Evolutionary conservation across 1,284 basidiomycete species (phyloP).

Genomic region (Fomes fomentarius): DNA sequence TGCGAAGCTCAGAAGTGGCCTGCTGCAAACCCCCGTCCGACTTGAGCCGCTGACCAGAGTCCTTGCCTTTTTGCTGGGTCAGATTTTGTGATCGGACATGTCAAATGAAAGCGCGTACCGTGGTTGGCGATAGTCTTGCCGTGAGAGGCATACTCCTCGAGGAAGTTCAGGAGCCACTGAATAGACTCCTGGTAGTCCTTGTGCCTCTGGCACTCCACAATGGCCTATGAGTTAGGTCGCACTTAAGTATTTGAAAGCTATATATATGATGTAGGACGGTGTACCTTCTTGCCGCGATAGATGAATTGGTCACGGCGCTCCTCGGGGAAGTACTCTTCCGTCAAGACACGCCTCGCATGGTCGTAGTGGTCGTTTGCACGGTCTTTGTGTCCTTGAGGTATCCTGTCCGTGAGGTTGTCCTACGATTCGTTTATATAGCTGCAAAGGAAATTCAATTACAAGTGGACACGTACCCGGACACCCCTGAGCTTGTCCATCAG

Average conservation of each 20-base stretch:
- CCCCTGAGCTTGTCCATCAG: conserved; percentile 52
- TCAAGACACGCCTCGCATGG: conserved; percentile 65
- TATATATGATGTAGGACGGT: neutral
- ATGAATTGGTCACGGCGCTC: conserved; percentile 86
- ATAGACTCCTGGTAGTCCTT: conserved; percentile 88
- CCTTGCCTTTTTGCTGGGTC: conserved; percentile 31
- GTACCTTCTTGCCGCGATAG: conserved; percentile 76
- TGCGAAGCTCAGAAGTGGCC: conserved; percentile 72
- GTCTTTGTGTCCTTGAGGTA: conserved; percentile 68
- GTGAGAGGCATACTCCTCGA: conserved; percentile 79
- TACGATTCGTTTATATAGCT: conserved; percentile 19
- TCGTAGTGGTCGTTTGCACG: conserved; percentile 53
- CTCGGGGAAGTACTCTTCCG: conserved; percentile 85
- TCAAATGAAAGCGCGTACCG: conserved; percentile 15
- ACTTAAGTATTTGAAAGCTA: conserved; percentile 31
- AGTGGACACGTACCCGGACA: conserved; percentile 32
- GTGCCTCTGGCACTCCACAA: conserved; percentile 93
- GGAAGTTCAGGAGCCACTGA: conserved; percentile 70
- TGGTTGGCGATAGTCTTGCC: conserved; percentile 52
- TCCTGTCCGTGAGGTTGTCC: conserved; percentile 51
- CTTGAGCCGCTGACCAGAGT: conserved; percentile 35
- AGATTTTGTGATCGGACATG: neutral
- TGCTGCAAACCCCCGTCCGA: conserved; percentile 57
- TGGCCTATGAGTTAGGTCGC: conserved; percentile 68
- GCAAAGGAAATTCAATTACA: neutral